Base-by-base conservation (phyloP, 2,329 filamentous ascomycete genomes). In the Sporothrix globosa region DNA sequence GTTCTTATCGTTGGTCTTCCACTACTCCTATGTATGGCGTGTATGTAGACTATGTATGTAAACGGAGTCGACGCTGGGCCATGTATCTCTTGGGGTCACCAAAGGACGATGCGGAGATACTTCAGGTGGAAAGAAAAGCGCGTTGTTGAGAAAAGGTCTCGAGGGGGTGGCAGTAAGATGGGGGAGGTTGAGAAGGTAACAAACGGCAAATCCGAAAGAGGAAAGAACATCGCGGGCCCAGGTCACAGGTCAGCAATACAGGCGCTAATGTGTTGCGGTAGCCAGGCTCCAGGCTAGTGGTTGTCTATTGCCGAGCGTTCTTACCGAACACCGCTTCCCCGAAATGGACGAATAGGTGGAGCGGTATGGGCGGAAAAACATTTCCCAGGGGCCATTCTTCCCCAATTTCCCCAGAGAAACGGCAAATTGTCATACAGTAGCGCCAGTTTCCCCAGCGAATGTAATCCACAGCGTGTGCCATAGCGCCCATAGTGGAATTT, bases 381-480 rank as follows among this genome's bases (percentile, higher is more conserved):
- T 30, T 63, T 46, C 60, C 60, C 41, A 9, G 13, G 41, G 5
- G 13, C 41, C n/a, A 11, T 61, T 44, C n/a, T 48, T 30, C 60
- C 34, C 60, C 60, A 63, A 48, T 48, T 63, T 65, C 61, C 41
- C 41, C 61, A 65, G 61, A 63, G 39, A 63, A 61, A 14, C 14
- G n/a, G 17, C 39, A 46, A 34, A 61, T 50, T 34, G 58, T 30
- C 61, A 50, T 24, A 50, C 61, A 63, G 39, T 13, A 13, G 11
- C 48, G 60, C 41, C 60, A 39, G 19, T 24, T 10, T n/a, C 58
- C 34, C 58, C 58, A 46, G 58, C 39, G 44, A 61, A 46, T 6
- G 19, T n/a, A 41, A 41, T 44, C 56, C 56, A 44, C 17, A 24
- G 56, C 56, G 34, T n/a, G 19, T n/a, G 39, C 13, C n/a, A 27